phyloP scores from a whole-genome alignment of 257 asterid genomes.

The Salvia splendens region DNA sequence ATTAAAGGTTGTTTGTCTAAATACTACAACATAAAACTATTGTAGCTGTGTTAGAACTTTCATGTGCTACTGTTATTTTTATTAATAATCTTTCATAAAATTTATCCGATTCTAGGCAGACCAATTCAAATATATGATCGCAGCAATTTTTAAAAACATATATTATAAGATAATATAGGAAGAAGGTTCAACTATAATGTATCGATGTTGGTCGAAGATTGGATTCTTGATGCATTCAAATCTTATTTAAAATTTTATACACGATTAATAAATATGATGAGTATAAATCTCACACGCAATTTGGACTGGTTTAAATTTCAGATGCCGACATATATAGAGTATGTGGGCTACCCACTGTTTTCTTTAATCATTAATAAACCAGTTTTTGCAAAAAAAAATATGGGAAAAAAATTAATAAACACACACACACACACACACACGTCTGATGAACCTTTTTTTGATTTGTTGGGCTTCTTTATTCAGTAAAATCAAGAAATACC shows the following conservation, averaged over 20 bases:
- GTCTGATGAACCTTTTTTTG: constrained; percentile 21
- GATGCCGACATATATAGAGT: constrained; percentile 31
- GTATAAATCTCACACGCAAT: background rate
- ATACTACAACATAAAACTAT: too few relatives aligned
- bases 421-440: constrained; percentile 18
- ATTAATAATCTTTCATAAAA: too few relatives aligned
- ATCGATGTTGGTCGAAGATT: constrained; percentile 4
- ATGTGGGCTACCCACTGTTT: constrained; percentile 32
- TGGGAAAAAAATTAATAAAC: too few relatives aligned
- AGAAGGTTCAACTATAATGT: constrained; percentile 12
- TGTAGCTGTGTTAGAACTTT: too few relatives aligned
- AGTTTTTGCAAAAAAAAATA: constrained; percentile 9
- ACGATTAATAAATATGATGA: background rate
- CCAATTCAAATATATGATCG: background rate
- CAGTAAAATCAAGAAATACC: constrained; percentile 26
- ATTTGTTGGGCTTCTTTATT: constrained; percentile 28
- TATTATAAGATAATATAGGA: background rate
- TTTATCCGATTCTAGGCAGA: too few relatives aligned
- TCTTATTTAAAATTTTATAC: background rate
- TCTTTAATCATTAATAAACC: constrained; percentile 28
- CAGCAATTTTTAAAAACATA: background rate
- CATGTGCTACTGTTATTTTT: too few relatives aligned
- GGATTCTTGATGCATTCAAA: constrained; percentile 18
- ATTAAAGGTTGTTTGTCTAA: too few relatives aligned
- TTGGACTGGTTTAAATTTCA: background rate